phyloP scores from a whole-genome alignment of 2,329 filamentous ascomycete genomes.

The Paracorniculantispora psalliotae region DNA sequence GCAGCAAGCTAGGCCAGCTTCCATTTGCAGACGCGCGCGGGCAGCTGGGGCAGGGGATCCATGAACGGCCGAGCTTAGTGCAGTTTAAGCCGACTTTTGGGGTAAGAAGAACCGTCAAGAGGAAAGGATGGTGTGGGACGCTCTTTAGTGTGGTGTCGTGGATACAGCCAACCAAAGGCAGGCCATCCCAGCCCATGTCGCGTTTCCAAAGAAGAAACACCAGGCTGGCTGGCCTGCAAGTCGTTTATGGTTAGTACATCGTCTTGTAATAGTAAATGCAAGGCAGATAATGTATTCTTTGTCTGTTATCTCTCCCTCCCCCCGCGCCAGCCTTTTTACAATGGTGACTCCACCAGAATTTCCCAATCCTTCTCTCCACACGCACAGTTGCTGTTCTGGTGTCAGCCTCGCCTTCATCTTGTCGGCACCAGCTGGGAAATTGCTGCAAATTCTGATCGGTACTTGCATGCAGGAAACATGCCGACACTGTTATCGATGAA shows the following conservation, averaged over 20 bases:
- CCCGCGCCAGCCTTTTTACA: background rate
- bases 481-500: background rate
- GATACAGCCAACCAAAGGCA: background rate
- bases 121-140: conserved; percentile 7
- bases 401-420: background rate
- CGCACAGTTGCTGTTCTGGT: background rate
- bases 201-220: background rate
- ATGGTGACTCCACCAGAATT: background rate
- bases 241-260: background rate
- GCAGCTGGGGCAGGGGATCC: background rate
- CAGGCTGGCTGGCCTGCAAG: background rate
- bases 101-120: background rate
- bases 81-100: background rate
- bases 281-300: too few relatives aligned
- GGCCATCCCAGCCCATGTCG: background rate
- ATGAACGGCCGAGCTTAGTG: background rate
- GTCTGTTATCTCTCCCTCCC: too few relatives aligned
- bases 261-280: too few relatives aligned
- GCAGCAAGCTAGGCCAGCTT: background rate
- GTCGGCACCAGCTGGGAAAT: background rate
- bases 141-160: background rate
- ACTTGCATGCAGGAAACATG: background rate
- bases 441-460: background rate
- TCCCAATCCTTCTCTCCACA: background rate
- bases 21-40: conserved; percentile 9